Percentiles rank a stretch among this genome's conserved stretches.
These are phyloP conservation scores for Alectoria sarmentosa DNA, from an alignment of 495 filamentous ascomycete genomes.

Conservation along the genomic window DNA sequence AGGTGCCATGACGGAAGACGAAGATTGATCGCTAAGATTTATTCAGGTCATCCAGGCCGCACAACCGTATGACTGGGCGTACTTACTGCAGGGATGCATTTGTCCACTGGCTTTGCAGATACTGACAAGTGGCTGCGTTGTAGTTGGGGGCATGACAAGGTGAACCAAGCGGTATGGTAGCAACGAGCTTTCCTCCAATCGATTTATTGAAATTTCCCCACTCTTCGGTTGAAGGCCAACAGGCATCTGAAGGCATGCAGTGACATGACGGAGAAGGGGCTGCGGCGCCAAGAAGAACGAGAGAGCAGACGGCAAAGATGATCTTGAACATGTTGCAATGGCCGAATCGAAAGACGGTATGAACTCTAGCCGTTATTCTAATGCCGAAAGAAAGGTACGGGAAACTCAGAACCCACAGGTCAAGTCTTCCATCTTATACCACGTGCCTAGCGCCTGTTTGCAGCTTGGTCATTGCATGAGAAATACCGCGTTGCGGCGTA, in stretches of 20 bases:
- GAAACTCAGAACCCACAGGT: background rate
- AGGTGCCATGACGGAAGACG: background rate
- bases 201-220: background rate
- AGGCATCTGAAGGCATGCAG: background rate
- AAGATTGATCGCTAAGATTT: background rate
- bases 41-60: background rate
- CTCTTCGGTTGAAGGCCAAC: background rate
- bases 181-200: background rate
- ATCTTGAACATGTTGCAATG: background rate
- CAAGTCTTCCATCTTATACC: background rate
- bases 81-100: background rate
- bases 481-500: background rate
- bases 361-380: background rate
- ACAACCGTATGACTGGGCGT: background rate
- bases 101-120: background rate
- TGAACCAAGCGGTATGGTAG: background rate
- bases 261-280: background rate
- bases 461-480: too few species aligned
- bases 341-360: background rate
- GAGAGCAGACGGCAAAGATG: background rate
- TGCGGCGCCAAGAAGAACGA: background rate
- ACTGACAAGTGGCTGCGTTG: background rate
- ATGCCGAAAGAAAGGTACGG: background rate
- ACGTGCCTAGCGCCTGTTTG: background rate
- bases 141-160: background rate